Evolutionary conservation across 2,329 filamentous ascomycete species (phyloP), one percentile per base, ranked within the genome.

Genomic region (Exserohilum turcica): DNA sequence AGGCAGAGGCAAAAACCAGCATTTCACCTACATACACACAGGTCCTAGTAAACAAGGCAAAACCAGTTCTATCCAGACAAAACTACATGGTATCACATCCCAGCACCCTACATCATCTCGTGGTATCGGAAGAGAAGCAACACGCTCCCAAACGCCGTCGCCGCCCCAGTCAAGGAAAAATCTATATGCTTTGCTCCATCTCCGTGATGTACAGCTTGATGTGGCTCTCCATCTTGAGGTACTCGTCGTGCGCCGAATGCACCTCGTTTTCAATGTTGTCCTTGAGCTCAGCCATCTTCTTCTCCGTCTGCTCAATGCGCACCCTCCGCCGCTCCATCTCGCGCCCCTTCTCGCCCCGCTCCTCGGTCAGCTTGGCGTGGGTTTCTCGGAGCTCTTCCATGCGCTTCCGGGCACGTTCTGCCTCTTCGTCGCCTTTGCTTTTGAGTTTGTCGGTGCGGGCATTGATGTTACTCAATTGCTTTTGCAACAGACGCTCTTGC

Each of bases 251-350:
- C 1, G 94, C 92, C 50, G 85, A 86, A 71, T 94, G 90, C 7
- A 97, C 88, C 76, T 99, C 94, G 57, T 88, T 92, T 72, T 97
- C 93, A 59, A 99, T 96, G 67, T 94, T 95, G 74, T 97, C 94
- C 72, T 97, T 97, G 64, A 99, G 82, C 75, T 99, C 94, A 42
- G 89, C 86, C 93, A 97, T 99, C 92, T 97, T 97, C 80, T 97
- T 97, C 83, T 97, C 93, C 7, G 91, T 96, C 79, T 97, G 92
- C 77, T 99, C 94, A 60, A 99, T 97, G 56, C 92, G 82, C n/a
- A 97, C 91, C 63, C 90, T 86, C 66, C 92, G 83, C 70, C 89
- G 86, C 79, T 99, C 94, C 78, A 97, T 95, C 70, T 97, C 93
- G 52, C 91, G 88, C 29, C 88, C 88, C 77, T 96, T 95, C 48